Conservation (phyloP, 805 yeast species). For the Metschnikowia reukaufii region DNA sequence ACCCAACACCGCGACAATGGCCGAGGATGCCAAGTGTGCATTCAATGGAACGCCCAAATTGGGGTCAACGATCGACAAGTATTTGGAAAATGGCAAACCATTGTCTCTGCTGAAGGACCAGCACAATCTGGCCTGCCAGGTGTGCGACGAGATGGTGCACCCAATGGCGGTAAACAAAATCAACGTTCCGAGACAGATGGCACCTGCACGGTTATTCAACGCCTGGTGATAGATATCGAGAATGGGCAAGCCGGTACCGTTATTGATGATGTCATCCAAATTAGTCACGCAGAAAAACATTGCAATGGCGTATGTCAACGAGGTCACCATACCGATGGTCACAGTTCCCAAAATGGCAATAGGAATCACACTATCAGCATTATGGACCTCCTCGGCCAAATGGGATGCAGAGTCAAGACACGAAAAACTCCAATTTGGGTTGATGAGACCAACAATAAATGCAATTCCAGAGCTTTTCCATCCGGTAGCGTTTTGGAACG, state of each 20-base stretch:
- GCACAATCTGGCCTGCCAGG: slow-evolving; percentile 46
- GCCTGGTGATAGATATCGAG: slow-evolving; percentile 43
- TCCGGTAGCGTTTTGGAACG: slow-evolving; percentile 28
- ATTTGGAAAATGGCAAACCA: slow-evolving; percentile 43
- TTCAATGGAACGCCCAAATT: slow-evolving; percentile 40
- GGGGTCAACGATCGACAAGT: slow-evolving; percentile 38
- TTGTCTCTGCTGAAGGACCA: slow-evolving; percentile 46
- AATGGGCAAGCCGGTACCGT: slow-evolving; percentile 40
- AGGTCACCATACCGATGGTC: slow-evolving; percentile 40
- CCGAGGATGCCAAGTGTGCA: slow-evolving; percentile 39
- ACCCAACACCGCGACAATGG: slow-evolving; percentile 38
- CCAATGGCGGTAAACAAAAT: slow-evolving; percentile 38
- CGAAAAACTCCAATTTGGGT: slow-evolving; percentile 31
- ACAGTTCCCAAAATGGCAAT: slow-evolving; percentile 42
- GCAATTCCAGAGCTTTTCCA: slow-evolving; percentile 22
- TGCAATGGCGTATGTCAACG: slow-evolving; percentile 40
- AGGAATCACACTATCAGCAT: slow-evolving; percentile 40
- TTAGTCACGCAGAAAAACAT: slow-evolving; percentile 40
- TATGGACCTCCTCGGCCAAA: slow-evolving; percentile 41
- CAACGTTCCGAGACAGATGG: slow-evolving; percentile 36
- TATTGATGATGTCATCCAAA: slow-evolving; percentile 29
- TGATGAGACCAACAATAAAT: slow-evolving; percentile 24
- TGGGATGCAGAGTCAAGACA: slow-evolving; percentile 45
- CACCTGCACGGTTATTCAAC: slow-evolving; percentile 34
- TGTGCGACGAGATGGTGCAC: slow-evolving; percentile 41